Conservation (phyloP, 345 rosid genomes). For the Heritiera fomes region DNA sequence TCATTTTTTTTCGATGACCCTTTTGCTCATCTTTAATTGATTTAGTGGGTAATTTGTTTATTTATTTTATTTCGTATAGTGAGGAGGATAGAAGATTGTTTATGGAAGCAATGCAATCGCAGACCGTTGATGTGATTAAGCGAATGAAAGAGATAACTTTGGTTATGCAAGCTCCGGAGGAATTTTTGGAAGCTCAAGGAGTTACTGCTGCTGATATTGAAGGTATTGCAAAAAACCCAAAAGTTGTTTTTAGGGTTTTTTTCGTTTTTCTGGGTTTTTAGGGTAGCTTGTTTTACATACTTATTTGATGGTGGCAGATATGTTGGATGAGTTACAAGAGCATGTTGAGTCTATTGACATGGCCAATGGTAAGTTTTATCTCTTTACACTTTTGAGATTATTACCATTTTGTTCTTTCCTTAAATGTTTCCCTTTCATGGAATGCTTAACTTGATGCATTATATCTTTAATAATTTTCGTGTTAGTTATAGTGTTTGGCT, state of each 20-base stretch:
- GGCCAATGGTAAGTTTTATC: slow-evolving; percentile 48
- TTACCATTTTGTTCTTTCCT: background rate
- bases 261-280: background rate
- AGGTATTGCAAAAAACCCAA: slow-evolving; percentile 37
- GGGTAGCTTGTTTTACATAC: background rate
- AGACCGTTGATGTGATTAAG: slow-evolving; percentile 63
- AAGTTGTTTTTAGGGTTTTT: background rate
- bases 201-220: slow-evolving; percentile 69
- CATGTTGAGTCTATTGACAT: slow-evolving; percentile 62
- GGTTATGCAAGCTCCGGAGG: slow-evolving; percentile 76
- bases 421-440: background rate
- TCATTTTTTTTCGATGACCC: background rate
- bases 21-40: background rate
- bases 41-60: background rate
- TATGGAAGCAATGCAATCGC: slow-evolving; percentile 93
- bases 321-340: slow-evolving; percentile 75
- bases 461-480: background rate
- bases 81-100: slow-evolving; percentile 94
- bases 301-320: slow-evolving; percentile 36
- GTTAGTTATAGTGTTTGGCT: background rate
- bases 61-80: slow-evolving; percentile 27
- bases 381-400: background rate
- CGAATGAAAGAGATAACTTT: slow-evolving; percentile 87
- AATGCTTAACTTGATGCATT: background rate
- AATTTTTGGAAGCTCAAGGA: slow-evolving; percentile 72